Evolutionary conservation across 768 basidiomycete genomes (phyloP).

Genomic region (Mycena vulgaris): DNA sequence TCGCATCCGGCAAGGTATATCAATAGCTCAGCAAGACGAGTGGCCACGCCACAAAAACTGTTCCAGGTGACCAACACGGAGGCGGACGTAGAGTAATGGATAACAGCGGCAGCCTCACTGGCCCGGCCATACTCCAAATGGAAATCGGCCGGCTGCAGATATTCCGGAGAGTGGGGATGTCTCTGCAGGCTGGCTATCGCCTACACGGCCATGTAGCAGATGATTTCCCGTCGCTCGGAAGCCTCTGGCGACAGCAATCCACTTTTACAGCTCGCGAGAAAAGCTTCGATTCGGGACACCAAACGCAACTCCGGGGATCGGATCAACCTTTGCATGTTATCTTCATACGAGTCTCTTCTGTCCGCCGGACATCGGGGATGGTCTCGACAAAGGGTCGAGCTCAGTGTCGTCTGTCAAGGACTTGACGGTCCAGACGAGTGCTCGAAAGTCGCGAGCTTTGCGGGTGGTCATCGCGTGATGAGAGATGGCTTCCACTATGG

Average conservation of each 20-base stretch:
- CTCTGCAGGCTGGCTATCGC: constrained; percentile 11
- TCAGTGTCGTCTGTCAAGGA: constrained; percentile 16
- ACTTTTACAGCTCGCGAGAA: constrained; percentile 1
- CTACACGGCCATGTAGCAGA: constrained; percentile 23
- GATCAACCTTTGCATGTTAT: constrained; percentile 1
- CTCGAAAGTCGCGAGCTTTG: constrained; percentile 6
- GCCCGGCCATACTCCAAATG: neutral
- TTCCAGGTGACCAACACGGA: neutral
- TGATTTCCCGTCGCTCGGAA: neutral
- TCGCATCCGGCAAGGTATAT: neutral
- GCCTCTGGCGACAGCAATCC: constrained; percentile 1
- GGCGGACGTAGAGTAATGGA: neutral
- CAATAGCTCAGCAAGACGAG: neutral
- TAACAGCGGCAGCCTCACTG: neutral
- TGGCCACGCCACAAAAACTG: neutral
- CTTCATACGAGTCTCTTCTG: neutral
- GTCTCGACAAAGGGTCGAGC: constrained; percentile 24
- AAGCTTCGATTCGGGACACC: neutral
- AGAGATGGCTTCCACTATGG: constrained; percentile 11
- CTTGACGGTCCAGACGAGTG: no score
- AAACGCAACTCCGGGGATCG: neutral
- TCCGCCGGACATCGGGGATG: neutral
- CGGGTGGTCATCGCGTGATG: neutral
- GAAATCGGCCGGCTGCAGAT: neutral
- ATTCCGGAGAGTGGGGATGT: neutral